phyloP scores from a whole-genome alignment of 805 yeast species.

The Ogataea glucozyma region DNA sequence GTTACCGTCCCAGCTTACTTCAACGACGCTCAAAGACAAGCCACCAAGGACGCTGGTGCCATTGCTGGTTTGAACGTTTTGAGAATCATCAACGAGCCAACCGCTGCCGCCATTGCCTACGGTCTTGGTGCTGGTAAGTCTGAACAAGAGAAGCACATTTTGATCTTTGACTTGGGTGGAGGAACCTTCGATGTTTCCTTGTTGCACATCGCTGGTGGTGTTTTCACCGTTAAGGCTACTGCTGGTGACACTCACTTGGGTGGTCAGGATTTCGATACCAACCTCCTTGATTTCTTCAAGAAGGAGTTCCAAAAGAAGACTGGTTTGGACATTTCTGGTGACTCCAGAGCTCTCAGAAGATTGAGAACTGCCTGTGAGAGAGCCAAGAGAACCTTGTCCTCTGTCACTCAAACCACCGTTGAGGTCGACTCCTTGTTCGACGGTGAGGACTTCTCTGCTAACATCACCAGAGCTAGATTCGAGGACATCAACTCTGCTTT shows the following conservation, averaged over 20 bases:
- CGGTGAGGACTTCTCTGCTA: slow-evolving; percentile 93
- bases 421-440: slow-evolving; percentile 94
- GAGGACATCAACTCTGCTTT: slow-evolving; percentile 92
- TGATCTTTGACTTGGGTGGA: slow-evolving; percentile 97
- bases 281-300: slow-evolving; percentile 90
- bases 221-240: slow-evolving; percentile 95
- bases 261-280: slow-evolving; percentile 99
- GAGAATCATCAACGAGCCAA: slow-evolving; percentile 78
- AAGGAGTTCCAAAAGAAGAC: slow-evolving; percentile 91
- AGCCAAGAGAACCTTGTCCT: slow-evolving; percentile 97
- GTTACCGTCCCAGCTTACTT: slow-evolving; percentile 80
- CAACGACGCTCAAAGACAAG: slow-evolving; percentile 81
- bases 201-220: slow-evolving; percentile 91
- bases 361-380: slow-evolving; percentile 99
- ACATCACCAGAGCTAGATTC: slow-evolving; percentile 96
- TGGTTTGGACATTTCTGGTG: slow-evolving; percentile 83
- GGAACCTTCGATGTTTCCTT: slow-evolving; percentile 98
- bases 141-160: slow-evolving; percentile 80
- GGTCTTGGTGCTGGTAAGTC: slow-evolving; percentile 92
- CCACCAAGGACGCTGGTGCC: slow-evolving; percentile 81
- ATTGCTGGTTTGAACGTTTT: slow-evolving; percentile 77
- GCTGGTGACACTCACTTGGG: slow-evolving; percentile 99
- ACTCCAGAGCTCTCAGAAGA: slow-evolving; percentile 96
- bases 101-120: slow-evolving; percentile 99
- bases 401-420: slow-evolving; percentile 93